Evolutionary conservation across 768 basidiomycete species (phyloP).

Genomic region (Termitomyces titanicus): DNA sequence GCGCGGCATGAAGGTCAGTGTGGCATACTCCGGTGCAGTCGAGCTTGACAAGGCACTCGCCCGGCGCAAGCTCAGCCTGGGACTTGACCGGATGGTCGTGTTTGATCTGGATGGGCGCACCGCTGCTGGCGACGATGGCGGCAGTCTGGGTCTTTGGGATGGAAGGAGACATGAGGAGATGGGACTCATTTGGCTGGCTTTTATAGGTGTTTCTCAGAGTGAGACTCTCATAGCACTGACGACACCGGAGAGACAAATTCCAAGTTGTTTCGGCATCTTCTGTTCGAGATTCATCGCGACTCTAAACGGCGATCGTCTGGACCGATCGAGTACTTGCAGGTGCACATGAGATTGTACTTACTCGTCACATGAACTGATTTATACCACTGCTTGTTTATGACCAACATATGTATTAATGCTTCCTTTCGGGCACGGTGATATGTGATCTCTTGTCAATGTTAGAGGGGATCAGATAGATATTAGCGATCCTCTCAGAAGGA

Average conservation of each 20-base stretch:
- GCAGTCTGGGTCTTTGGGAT: conserved; percentile 41
- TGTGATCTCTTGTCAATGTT: too few species aligned
- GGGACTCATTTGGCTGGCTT: background rate
- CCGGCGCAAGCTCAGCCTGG: conserved; percentile 53
- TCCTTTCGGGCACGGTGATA: too few species aligned
- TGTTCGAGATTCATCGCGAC: background rate
- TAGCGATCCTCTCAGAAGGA: too few species aligned
- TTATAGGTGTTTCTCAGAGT: background rate
- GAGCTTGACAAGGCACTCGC: conserved; percentile 75
- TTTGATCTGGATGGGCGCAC: conserved; percentile 31
- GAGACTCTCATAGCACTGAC: background rate
- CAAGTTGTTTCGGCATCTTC: background rate
- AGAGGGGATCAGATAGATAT: too few species aligned
- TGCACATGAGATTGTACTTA: too few species aligned
- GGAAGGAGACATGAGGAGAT: background rate
- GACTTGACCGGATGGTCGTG: conserved; percentile 54
- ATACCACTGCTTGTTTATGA: too few species aligned
- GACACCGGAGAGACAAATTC: conserved; percentile 1
- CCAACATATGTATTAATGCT: too few species aligned
- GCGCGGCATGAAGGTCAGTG: conserved; percentile 74
- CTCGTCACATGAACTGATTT: too few species aligned
- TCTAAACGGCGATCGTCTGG: background rate
- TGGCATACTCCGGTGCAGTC: conserved; percentile 83
- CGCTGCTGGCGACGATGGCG: conserved; percentile 35
- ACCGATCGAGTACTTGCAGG: too few species aligned